phyloP scores from a whole-genome alignment of 805 yeast genomes.

The Hanseniaspora osmophila region DNA sequence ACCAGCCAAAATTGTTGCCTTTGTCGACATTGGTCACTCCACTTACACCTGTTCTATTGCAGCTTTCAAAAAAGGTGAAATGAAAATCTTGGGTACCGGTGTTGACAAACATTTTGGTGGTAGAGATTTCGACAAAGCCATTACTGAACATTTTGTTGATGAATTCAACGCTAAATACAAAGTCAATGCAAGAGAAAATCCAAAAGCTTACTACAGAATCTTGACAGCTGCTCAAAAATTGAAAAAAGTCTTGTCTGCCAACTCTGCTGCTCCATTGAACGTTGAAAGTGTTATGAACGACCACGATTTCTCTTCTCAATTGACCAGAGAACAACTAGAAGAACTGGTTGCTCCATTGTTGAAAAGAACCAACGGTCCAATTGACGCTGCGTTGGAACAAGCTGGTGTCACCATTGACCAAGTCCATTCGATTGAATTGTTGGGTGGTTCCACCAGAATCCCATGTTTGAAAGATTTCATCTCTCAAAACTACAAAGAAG shows the following conservation, averaged over 20 bases:
- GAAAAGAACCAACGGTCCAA: slow-evolving; percentile 60
- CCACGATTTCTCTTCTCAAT: slow-evolving; percentile 80
- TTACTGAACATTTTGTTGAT: slow-evolving; percentile 87
- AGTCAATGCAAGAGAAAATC: slow-evolving; percentile 79
- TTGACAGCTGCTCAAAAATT: slow-evolving; percentile 81
- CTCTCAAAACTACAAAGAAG: slow-evolving; percentile 62
- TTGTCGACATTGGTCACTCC: slow-evolving; percentile 95
- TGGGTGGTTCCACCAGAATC: slow-evolving; percentile 98
- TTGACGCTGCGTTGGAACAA: slow-evolving; percentile 65
- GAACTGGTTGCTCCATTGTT: slow-evolving; percentile 74
- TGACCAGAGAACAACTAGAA: slow-evolving; percentile 87
- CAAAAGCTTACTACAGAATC: slow-evolving; percentile 91
- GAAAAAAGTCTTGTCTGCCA: slow-evolving; percentile 94
- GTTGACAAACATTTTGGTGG: slow-evolving; percentile 97
- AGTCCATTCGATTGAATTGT: slow-evolving; percentile 81
- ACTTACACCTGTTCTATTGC: slow-evolving; percentile 82
- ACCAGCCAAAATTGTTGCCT: slow-evolving; percentile 67
- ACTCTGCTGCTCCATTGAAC: slow-evolving; percentile 84
- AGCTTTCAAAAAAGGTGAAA: slow-evolving; percentile 90
- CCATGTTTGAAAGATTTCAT: slow-evolving; percentile 81
- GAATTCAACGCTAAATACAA: slow-evolving; percentile 85
- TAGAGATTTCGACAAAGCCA: slow-evolving; percentile 86
- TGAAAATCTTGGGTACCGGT: slow-evolving; percentile 83
- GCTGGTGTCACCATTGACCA: slow-evolving; percentile 64
- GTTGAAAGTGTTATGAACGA: slow-evolving; percentile 96